Base-by-base conservation (phyloP, 768 basidiomycete species). In the Xerocomellus dryophilus region DNA sequence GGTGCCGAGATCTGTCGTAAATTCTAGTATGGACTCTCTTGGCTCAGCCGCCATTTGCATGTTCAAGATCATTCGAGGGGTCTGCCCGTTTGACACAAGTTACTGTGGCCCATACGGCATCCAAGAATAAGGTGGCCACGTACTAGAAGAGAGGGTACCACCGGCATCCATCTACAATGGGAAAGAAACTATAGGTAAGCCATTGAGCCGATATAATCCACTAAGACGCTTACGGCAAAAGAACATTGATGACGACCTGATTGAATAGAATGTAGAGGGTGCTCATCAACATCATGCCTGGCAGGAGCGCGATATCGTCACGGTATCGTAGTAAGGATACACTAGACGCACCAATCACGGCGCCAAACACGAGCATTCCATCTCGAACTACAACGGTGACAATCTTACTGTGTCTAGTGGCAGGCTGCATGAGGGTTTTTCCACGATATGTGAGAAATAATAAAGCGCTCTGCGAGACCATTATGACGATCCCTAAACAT, bases 21-120 rank as follows among this genome's bases (percentile, higher is more conserved):
- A n/a, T 45, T 64, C 58, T 15, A 42, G 11, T n/a, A 14, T 14
- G 21, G 50, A 34, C 14, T 56, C 57, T 21, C 39, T 32, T 18
- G 47, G 51, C 39, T 59, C 44, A n/a, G 42, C 44, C 7, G 53
- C 50, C 50, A 45, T 56, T 31, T 52, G 63, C 31, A 63, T 51
- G 39, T 64, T 66, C 25, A 64, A 10, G 35, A 66, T 63, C 1
- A 64, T 51, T 27, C 57, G 63, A n/a, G 64, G 35, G 8, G 63
- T 56, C 63, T 64, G 44, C 43, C 20, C 18, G 10, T 51, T 36
- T 7, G 32, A 41, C 20, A 21, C 12, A 3, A 50, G 27, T 51
- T 23, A 36, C 17, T 17, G 14, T 21, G 14, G 1, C 2, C 20
- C 9, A 10, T 5, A 2, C 9, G 15, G 2, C 35, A 17, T 41